Evolutionary conservation across 2,329 filamentous ascomycete species (phyloP).

Genomic region (Fusarium longipes): DNA sequence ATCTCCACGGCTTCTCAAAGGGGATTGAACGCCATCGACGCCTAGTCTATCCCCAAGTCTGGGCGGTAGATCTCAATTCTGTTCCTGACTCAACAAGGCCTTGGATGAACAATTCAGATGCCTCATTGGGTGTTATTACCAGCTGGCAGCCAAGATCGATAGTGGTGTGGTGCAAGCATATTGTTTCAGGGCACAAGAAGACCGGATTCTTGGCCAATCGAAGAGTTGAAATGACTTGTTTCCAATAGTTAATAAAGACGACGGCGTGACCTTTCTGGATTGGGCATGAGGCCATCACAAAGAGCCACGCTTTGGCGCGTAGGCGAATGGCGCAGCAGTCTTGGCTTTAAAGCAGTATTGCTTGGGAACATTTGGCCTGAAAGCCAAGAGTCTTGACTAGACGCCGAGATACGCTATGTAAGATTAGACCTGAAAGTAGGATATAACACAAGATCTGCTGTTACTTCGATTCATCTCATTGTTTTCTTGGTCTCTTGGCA

Average conservation of each 20-base stretch:
- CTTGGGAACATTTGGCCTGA: neutral
- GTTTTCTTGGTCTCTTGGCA: neutral
- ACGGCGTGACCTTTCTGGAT: conserved; percentile 15
- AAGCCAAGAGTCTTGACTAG: conserved; percentile 35
- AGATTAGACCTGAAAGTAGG: conserved; percentile 11
- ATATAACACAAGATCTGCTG: neutral
- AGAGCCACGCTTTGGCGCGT: conserved; percentile 34
- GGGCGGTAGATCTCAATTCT: conserved; percentile 38
- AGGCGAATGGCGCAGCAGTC: conserved; percentile 24
- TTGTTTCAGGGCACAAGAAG: conserved; percentile 36
- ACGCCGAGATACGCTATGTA: conserved; percentile 17
- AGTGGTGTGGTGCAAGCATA: conserved; percentile 23
- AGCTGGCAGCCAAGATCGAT: conserved; percentile 16
- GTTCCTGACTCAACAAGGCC: conserved; percentile 28
- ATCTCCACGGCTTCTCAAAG: conserved; percentile 7
- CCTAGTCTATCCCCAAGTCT: conserved; percentile 23
- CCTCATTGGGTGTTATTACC: conserved; percentile 7
- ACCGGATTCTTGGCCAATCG: conserved; percentile 17
- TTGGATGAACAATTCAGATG: neutral
- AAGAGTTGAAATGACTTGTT: conserved; percentile 22
- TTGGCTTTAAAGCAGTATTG: conserved; percentile 6
- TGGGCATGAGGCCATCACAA: conserved; percentile 23
- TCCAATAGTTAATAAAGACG: conserved; percentile 8
- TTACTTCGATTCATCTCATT: neutral
- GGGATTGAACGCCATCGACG: conserved; percentile 16